Evolutionary conservation across 495 filamentous ascomycete genomes (phyloP), one percentile per base, ranked within the genome.

Genomic region (Neurospora sp.): DNA sequence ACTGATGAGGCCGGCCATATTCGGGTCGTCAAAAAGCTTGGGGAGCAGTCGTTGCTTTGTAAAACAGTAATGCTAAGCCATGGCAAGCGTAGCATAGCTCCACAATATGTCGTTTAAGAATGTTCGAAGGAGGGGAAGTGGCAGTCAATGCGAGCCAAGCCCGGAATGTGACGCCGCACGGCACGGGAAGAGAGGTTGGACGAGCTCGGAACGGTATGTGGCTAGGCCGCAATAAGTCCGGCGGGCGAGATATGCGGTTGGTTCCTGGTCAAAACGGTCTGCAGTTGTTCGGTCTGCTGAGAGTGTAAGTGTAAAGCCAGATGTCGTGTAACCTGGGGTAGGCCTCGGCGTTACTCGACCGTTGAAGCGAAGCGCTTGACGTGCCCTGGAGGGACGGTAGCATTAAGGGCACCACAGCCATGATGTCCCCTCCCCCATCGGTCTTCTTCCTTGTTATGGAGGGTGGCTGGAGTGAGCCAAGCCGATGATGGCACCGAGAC

Each of bases 11-110:
- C 9, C 22, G 16, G 1, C 9, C 22, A 0, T 27, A 27, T 27
- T 27, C 27, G 27, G 27, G 27, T 27, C 27, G 27, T 27, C 27
- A 27, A 27, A 27, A 27, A 27, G 27, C 27, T 27, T 27, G 27
- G 27, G 27, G 27, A 27, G 27, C 27, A 27, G 27, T 31, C 27
- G 27, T 31, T 3, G 0, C 27, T 31, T 31, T 0, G 27, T 31
- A 31, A 31, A 3, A 0, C n/a, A 61, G 53, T 1, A 16, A 16
- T 61, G 0, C 0, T 31, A 0, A 16, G 0, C 22, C 4, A 3
- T 31, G 53, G 10, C 12, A 3, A 61, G 5, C 53, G 3, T 16
- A 22, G 22, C 8, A 61, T 61, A 10, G 45, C 45, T 5, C 4
- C 20, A 53, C 9, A 53, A 8, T 3, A 8, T 5, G 6, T 16